Base-by-base conservation (phyloP, 768 basidiomycete genomes). In the Leucocoprinus leucothites region DNA sequence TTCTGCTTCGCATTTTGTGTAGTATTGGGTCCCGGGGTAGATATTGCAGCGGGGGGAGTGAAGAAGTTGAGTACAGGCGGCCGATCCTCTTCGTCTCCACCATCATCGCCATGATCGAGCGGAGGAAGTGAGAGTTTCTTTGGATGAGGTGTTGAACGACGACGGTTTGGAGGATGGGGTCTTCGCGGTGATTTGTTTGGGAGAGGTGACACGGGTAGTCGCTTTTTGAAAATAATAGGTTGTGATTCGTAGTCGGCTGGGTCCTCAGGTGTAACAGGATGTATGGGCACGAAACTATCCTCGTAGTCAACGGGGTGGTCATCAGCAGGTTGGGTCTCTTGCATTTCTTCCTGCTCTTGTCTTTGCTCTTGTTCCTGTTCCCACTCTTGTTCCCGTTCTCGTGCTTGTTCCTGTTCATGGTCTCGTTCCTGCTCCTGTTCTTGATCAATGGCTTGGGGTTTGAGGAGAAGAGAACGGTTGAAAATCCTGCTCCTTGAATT, bases 171-270 rank as follows among this genome's bases (percentile, higher is more conserved):
- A 3, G 86, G 82, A 0, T 72, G 74, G 0, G 81, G 81, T 63
- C 78, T 81, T 5, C 79, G 76, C 1, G 86, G 84, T 1, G 79
- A 78, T 36, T 75, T 67, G 6, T 64, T 57, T 11, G 84, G 85
- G 61, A 91, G 69, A 1, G 89, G 89, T 1, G 86, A 89, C 19
- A 73, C 74, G 0, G 87, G 87, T 0, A 75, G 77, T 1, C 89
- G 84, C 57, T 74, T 82, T 38, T 80, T 75, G 60, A 89, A 85
- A 3, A 81, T 24, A 61, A 78, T 66, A 4, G 62, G 18, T 43
- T 55, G 58, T 6, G 60, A 48, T 25, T 42, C 34, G 14, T 38
- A 14, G 8, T 53, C 50, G 5, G 47, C 26, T 44, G 53, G 48
- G 38, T 48, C 43, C 28, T 58, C 47, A 3, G 45, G 57, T 22